These are phyloP conservation scores for Alopecurus myosuroides DNA, from an alignment of 176 grass and related monocot species.

Conservation along the genomic window DNA sequence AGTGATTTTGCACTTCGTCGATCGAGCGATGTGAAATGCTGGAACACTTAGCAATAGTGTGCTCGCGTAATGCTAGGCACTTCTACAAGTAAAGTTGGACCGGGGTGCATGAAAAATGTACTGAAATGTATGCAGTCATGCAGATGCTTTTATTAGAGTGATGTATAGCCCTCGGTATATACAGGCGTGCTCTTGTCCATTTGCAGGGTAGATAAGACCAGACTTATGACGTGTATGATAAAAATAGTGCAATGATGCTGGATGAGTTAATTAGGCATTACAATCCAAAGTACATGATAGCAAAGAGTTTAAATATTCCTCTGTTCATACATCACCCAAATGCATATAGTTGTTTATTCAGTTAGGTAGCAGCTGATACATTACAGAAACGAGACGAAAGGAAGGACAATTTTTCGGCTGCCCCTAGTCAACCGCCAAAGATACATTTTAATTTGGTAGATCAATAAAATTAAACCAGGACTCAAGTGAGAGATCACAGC, in stretches of 20 bases:
- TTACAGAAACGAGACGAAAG: conserved; percentile 2
- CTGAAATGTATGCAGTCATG: neutral
- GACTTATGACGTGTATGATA: conserved; percentile 7
- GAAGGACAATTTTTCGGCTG: neutral
- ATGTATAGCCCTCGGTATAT: neutral
- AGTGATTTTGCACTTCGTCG: neutral
- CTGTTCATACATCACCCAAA: conserved; percentile 20
- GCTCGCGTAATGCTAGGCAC: neutral
- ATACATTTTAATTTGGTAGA: neutral
- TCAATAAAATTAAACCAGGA: neutral
- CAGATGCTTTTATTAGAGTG: neutral
- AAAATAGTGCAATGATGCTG: conserved; percentile 6
- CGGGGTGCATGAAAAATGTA: neutral
- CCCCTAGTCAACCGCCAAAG: neutral
- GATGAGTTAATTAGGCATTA: conserved; percentile 1
- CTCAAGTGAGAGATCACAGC: neutral
- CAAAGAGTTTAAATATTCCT: conserved; percentile 20
- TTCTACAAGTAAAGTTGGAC: neutral
- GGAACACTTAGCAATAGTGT: neutral
- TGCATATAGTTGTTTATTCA: conserved; percentile 8
- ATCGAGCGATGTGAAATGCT: neutral
- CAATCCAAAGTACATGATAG: conserved; percentile 27
- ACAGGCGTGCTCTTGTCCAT: conserved; percentile 23
- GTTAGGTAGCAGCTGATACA: conserved; percentile 11
- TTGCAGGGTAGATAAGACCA: conserved; percentile 21